Evolutionary conservation across 768 basidiomycete genomes (phyloP), one percentile per base, ranked within the genome.

Genomic region (Tulasnella sp.): DNA sequence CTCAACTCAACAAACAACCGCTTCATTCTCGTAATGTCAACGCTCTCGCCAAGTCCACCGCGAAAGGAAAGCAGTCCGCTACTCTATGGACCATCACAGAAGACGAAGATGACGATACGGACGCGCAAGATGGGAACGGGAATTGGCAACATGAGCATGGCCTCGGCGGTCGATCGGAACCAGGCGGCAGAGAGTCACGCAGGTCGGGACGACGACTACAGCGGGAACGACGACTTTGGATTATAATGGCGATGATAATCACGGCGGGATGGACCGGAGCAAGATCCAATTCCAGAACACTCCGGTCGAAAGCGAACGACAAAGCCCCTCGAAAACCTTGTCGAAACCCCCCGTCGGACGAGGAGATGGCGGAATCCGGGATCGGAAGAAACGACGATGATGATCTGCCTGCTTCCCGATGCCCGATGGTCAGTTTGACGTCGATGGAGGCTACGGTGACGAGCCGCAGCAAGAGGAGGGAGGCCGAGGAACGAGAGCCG

Each of bases 261-360:
- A 76, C 17, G 69, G 69, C 34, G 42, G 52, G 74, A 75, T 25
- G 45, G 69, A 29, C 64, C 74, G 11, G 75, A 76, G 75, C 75
- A 6, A 38, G 75, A 76, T 39, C 38, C 37, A 29, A 67, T 9
- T 9, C 54, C 49, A 7, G 73, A 58, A 36, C 73, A 38, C 9
- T 17, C 14, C 36, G 11, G 68, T 40, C 68, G 22, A 36, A 40
- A 36, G 68, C 34, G 68, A n/a, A 25, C 34, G 36, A 69, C 34
- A 69, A 69, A 15, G 34, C 68, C 17, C 68, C 29, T 19, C 68
- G 68, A 8, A 69, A n/a, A 69, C 15, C 72, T 25, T 12, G 42
- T 37, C 1, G 72, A 74, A n/a, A 40, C 72, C n/a, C 42, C 52
- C n/a, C n/a, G 49, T 49, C 72, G 19, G 72, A 74, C 42, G 72